phyloP scores from a whole-genome alignment of 2,329 filamentous ascomycete species.

The Amylocarpus encephaloides region DNA sequence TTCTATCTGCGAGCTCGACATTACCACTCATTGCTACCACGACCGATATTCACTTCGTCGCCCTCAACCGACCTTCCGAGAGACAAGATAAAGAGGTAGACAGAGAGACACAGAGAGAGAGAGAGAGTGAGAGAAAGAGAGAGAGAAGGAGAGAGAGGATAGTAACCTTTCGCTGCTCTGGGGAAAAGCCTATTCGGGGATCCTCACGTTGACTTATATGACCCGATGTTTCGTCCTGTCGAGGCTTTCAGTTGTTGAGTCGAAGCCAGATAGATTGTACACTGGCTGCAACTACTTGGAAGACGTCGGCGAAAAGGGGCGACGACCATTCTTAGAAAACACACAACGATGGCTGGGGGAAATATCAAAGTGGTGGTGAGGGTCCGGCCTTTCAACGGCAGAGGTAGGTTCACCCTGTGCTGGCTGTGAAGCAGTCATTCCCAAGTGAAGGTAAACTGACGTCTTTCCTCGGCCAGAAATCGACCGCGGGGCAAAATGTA shows the following conservation, averaged over 20 bases:
- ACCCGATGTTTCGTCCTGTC: slow-evolving; percentile 7
- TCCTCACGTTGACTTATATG: neutral
- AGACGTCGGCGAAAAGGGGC: slow-evolving; percentile 6
- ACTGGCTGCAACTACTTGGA: neutral
- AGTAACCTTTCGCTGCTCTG: neutral
- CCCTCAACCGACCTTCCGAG: too few species aligned
- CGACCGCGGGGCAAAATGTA: slow-evolving; percentile 88
- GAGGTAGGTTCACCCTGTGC: slow-evolving; percentile 55
- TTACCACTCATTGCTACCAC: too few species aligned
- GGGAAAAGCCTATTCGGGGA: neutral
- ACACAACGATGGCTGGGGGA: slow-evolving; percentile 51
- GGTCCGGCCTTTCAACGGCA: slow-evolving; percentile 87
- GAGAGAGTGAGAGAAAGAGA: too few species aligned
- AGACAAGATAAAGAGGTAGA: too few species aligned
- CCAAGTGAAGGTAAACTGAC: slow-evolving; percentile 3
- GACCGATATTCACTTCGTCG: too few species aligned
- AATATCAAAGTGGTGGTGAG: slow-evolving; percentile 99
- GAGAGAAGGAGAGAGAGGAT: too few species aligned
- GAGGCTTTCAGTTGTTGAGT: slow-evolving; percentile 1
- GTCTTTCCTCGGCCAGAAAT: slow-evolving; percentile 54
- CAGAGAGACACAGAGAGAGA: too few species aligned
- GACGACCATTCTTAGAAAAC: slow-evolving; percentile 12
- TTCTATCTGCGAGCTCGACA: neutral
- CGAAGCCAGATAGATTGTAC: slow-evolving; percentile 1
- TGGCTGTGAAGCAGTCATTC: neutral